Conservation (phyloP, 176 grass and related monocot genomes). For the Elaeis guineensis region DNA sequence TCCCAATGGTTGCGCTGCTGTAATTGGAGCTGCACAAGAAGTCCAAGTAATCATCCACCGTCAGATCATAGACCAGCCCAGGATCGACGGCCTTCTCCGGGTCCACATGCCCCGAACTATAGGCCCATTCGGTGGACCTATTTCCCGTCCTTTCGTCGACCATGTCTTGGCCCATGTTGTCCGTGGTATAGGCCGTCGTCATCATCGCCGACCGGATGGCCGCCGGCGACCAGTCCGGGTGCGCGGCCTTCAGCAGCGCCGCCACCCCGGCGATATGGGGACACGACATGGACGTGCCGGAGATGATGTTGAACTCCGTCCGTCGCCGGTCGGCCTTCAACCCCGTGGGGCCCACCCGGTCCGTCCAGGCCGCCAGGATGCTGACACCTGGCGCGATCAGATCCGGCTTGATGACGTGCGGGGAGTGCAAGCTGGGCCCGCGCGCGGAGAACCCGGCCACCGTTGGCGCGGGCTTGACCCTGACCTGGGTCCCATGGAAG, state of each 20-base stretch:
- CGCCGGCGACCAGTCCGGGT: slow-evolving; percentile 41
- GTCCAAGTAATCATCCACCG: slow-evolving; percentile 5
- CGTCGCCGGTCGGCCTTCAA: slow-evolving; percentile 23
- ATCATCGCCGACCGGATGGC: slow-evolving; percentile 42
- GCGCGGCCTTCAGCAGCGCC: slow-evolving; percentile 38
- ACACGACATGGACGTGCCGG: slow-evolving; percentile 72
- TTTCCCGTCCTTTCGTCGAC: slow-evolving; percentile 7
- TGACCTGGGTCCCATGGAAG: slow-evolving; percentile 23
- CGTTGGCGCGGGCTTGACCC: slow-evolving; percentile 20
- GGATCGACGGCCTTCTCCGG: slow-evolving; percentile 32
- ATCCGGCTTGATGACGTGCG: slow-evolving; percentile 52
- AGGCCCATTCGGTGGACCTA: not conserved
- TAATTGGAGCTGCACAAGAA: slow-evolving; percentile 16
- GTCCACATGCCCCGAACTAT: slow-evolving; percentile 33
- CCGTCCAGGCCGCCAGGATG: slow-evolving; percentile 45
- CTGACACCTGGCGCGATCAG: slow-evolving; percentile 44
- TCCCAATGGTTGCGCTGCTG: not conserved
- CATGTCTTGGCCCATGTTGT: slow-evolving; percentile 9
- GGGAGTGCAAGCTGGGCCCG: slow-evolving; percentile 20
- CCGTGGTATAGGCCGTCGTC: slow-evolving; percentile 29
- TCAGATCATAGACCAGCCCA: slow-evolving; percentile 13
- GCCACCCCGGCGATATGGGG: slow-evolving; percentile 55
- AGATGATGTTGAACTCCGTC: slow-evolving; percentile 45
- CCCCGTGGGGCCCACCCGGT: slow-evolving; percentile 7
- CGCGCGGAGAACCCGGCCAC: slow-evolving; percentile 37